These are phyloP conservation scores for Starmera stellimalicola DNA, from an alignment of 1,139 yeast species.

Conservation along the genomic window DNA sequence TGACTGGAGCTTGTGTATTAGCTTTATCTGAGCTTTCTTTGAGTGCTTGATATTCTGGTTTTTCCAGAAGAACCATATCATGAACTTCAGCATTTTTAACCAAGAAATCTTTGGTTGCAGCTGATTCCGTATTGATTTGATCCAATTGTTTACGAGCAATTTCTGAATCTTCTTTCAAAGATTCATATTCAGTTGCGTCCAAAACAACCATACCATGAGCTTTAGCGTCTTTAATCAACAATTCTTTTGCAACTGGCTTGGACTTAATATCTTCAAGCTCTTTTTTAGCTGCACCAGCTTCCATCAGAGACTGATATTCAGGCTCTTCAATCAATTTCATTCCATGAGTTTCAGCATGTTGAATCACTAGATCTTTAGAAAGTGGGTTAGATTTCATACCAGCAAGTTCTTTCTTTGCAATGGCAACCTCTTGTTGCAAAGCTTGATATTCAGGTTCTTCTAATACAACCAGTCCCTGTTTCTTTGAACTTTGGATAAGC, in stretches of 20 bases:
- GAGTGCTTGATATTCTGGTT: constrained; percentile 31
- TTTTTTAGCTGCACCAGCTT: constrained; percentile 1
- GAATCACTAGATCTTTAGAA: constrained; percentile 21
- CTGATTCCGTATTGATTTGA: no score
- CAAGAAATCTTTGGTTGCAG: constrained; percentile 17
- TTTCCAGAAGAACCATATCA: constrained; percentile 36
- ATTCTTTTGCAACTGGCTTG: constrained; percentile 17
- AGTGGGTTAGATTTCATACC: constrained; percentile 4
- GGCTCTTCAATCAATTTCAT: constrained; percentile 34
- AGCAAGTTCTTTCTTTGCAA: constrained; percentile 1
- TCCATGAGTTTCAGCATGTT: constrained; percentile 36
- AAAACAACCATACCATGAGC: constrained; percentile 22
- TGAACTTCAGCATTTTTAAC: constrained; percentile 34
- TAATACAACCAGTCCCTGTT: constrained; percentile 23
- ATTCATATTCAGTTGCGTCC: constrained; percentile 9
- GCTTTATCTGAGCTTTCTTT: constrained; percentile 1
- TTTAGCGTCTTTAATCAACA: constrained; percentile 25
- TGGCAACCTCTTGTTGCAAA: constrained; percentile 9
- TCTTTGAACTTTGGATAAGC: constrained; percentile 25
- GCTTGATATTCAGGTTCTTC: constrained; percentile 20
- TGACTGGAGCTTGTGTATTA: no score
- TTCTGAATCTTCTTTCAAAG: constrained; percentile 10
- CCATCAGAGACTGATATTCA: constrained; percentile 21
- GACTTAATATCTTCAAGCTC: neutral
- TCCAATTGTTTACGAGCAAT: constrained; percentile 3